A percentile compares a stretch with the other conserved stretches of the same genome.
phyloP scores from a whole-genome alignment of 306 rosid species.

The Prunus mongolica region DNA sequence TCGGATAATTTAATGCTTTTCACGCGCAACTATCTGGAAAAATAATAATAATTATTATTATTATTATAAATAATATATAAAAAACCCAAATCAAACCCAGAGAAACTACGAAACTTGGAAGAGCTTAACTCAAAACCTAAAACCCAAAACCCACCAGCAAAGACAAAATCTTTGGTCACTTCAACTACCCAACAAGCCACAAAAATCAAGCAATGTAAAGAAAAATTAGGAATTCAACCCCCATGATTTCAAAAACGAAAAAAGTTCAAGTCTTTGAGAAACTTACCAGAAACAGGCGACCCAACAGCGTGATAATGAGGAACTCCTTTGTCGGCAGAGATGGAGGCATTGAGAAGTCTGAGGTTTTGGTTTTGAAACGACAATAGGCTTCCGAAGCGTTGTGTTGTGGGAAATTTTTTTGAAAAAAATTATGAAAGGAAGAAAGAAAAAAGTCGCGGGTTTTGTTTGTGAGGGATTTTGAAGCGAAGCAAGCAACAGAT shows the following conservation, averaged over 20 bases:
- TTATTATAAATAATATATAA: too few species aligned
- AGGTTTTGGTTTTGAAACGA: too few species aligned
- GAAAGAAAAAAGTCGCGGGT: too few species aligned
- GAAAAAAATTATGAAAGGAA: too few species aligned
- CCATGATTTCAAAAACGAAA: not conserved
- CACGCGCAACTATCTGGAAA: too few species aligned
- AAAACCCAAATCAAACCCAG: not conserved
- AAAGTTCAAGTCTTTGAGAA: not conserved
- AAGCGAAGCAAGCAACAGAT: too few species aligned
- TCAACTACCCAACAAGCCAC: not conserved
- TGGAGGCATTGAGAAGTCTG: not conserved
- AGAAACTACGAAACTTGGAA: not conserved
- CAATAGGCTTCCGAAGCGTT: too few species aligned
- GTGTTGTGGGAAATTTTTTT: too few species aligned
- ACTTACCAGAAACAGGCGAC: not conserved
- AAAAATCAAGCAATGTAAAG: not conserved
- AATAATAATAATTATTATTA: too few species aligned
- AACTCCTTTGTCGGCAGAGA: not conserved
- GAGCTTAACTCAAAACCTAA: not conserved
- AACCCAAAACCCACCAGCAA: not conserved
- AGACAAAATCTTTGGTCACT: not conserved
- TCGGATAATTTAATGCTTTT: not conserved
- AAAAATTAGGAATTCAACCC: not conserved
- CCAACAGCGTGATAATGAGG: not conserved
- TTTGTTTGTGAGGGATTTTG: too few species aligned